Evolutionary conservation across 495 filamentous ascomycete genomes (phyloP).

Genomic region (Hypoxylon perforatum): DNA sequence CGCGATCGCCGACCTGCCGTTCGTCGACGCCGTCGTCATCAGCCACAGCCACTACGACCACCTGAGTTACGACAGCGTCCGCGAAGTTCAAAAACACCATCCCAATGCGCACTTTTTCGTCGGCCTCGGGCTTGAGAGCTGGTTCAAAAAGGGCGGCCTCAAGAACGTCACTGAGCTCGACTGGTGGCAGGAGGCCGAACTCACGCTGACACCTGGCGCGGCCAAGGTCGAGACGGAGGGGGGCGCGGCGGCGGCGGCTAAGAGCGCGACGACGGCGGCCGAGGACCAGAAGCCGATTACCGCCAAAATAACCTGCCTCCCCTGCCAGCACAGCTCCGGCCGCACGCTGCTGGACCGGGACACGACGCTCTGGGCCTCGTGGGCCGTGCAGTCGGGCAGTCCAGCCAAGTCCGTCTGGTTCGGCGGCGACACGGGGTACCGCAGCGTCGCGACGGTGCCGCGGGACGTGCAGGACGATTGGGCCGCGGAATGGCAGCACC

Average conservation of each 20-base stretch:
- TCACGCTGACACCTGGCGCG: slow-evolving; percentile 66
- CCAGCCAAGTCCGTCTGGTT: slow-evolving; percentile 77
- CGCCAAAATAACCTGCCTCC: slow-evolving; percentile 83
- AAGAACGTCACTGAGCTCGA: slow-evolving; percentile 86
- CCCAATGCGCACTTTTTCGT: slow-evolving; percentile 91
- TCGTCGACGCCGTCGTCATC: slow-evolving; percentile 89
- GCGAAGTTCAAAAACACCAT: slow-evolving; percentile 73
- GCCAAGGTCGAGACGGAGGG: slow-evolving; percentile 47
- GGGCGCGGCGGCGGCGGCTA: slow-evolving; percentile 9
- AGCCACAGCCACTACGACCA: slow-evolving; percentile 97
- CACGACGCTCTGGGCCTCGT: slow-evolving; percentile 87
- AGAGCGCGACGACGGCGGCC: slow-evolving; percentile 31
- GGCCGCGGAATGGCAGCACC: slow-evolving; percentile 68
- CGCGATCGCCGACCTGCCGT: slow-evolving; percentile 79
- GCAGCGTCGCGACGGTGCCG: slow-evolving; percentile 77
- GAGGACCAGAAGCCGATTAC: slow-evolving; percentile 69
- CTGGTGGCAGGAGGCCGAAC: slow-evolving; percentile 91
- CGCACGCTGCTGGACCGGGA: slow-evolving; percentile 74
- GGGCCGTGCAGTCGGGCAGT: slow-evolving; percentile 77
- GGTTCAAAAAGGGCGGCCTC: slow-evolving; percentile 79
- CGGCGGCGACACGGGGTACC: slow-evolving; percentile 84
- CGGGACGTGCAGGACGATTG: slow-evolving; percentile 73
- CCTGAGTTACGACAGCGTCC: slow-evolving; percentile 78
- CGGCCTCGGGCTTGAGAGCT: slow-evolving; percentile 85
- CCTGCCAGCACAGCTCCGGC: slow-evolving; percentile 85